A percentile compares a stretch with the other conserved stretches of the same genome.
phyloP scores from a whole-genome alignment of 2,329 filamentous ascomycete genomes.

The Aspergillus viridinutans region DNA sequence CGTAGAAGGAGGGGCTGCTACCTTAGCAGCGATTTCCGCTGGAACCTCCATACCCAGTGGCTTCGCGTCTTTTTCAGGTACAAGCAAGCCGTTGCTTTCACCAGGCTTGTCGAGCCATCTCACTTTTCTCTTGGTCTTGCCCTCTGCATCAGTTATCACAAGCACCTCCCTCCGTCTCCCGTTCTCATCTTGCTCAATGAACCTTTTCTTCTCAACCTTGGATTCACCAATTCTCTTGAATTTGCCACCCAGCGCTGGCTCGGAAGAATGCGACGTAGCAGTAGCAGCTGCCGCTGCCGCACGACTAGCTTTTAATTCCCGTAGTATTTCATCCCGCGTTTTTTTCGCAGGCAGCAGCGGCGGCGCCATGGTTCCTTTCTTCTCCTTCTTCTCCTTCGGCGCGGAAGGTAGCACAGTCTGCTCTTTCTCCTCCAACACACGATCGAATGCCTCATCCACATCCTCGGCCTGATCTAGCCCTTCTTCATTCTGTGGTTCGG shows the following conservation, averaged over 20 bases:
- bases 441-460: conserved; percentile 60
- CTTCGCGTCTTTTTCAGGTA: conserved; percentile 43
- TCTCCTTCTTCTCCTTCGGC: conserved; percentile 37
- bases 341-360: conserved; percentile 41
- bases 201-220: conserved; percentile 47
- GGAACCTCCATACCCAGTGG: conserved; percentile 51
- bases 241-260: conserved; percentile 49
- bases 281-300: conserved; percentile 38
- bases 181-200: conserved; percentile 53
- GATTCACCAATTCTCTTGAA: conserved; percentile 52
- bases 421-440: conserved; percentile 37
- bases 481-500: conserved; percentile 25
- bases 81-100: conserved; percentile 29
- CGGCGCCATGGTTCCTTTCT: conserved; percentile 50
- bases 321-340: conserved; percentile 56
- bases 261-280: conserved; percentile 35
- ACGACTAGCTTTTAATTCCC: conserved; percentile 54
- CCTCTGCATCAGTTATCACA: conserved; percentile 55
- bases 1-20: conserved; percentile 33
- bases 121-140: conserved; percentile 59
- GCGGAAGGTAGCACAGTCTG: conserved; percentile 27
- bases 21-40: conserved; percentile 36
- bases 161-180: conserved; percentile 54
- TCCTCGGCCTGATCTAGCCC: conserved; percentile 38
- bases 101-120: conserved; percentile 47